These are phyloP conservation scores for Gossypium herbaceum DNA, from an alignment of 345 rosid genomes.

Conservation along the genomic window DNA sequence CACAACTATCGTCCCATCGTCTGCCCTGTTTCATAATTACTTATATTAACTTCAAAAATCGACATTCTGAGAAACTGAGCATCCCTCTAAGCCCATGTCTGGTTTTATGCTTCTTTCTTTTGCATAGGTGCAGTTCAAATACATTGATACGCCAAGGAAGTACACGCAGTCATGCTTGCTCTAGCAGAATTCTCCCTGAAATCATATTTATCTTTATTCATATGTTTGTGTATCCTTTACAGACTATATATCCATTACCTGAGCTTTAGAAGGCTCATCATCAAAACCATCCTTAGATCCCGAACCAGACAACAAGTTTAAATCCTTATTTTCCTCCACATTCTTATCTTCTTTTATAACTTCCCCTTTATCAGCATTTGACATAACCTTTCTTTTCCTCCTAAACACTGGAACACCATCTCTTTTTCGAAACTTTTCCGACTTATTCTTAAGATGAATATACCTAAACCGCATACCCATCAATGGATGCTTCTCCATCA, in stretches of 20 bases:
- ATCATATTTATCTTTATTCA: neutral
- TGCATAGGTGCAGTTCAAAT: neutral
- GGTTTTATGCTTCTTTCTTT: neutral
- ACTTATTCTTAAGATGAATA: constrained; percentile 61
- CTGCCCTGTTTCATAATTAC: neutral
- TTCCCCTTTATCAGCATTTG: neutral
- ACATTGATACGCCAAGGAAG: neutral
- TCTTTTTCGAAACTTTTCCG: constrained; percentile 15
- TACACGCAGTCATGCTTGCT: neutral
- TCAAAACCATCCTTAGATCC: neutral
- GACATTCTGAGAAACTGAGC: no score
- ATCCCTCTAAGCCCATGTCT: neutral
- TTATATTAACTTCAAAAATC: no score
- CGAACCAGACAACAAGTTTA: neutral
- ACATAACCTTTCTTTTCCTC: constrained; percentile 7
- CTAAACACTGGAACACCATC: neutral
- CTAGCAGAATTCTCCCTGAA: neutral
- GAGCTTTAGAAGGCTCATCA: neutral
- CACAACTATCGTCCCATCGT: neutral
- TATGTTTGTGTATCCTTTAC: neutral
- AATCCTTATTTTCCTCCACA: neutral
- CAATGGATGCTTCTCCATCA: constrained; percentile 63
- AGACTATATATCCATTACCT: neutral
- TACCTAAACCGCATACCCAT: constrained; percentile 83
- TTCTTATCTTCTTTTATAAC: neutral